A percentile compares a stretch with the other conserved stretches of the same genome.
These are phyloP conservation scores for Pseudomicrostroma phylloplanum DNA, from an alignment of 1,284 basidiomycete genomes.

Conservation along the genomic window DNA sequence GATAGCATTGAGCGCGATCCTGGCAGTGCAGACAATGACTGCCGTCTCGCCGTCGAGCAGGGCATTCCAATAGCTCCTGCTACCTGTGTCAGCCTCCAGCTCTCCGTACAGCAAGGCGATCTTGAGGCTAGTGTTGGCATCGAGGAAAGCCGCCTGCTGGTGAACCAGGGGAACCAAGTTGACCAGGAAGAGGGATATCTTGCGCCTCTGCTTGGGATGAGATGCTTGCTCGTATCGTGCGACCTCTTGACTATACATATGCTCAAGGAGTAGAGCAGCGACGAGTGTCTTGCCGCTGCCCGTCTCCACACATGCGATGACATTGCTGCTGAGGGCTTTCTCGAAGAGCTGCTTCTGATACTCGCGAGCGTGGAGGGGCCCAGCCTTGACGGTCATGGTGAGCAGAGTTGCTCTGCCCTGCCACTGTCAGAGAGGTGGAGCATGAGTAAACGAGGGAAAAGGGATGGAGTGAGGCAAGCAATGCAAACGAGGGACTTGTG, in stretches of 20 bases:
- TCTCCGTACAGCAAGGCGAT: conserved; percentile 30
- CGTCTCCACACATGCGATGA: conserved; percentile 36
- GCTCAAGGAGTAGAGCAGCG: conserved; percentile 30
- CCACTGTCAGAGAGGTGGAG: too few species aligned
- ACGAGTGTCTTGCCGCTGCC: conserved; percentile 43
- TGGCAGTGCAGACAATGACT: conserved; percentile 34
- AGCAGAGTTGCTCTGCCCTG: too few species aligned
- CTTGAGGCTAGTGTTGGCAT: conserved; percentile 21
- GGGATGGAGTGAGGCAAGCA: too few species aligned
- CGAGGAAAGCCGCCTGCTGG: conserved; percentile 34
- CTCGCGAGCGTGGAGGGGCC: not conserved
- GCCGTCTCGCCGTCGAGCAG: conserved; percentile 10
- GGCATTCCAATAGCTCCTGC: not conserved
- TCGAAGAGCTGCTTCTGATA: conserved; percentile 12
- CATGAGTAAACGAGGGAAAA: too few species aligned
- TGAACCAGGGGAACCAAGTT: conserved; percentile 36
- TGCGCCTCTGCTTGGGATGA: not conserved
- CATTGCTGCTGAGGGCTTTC: conserved; percentile 16
- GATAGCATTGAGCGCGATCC: conserved; percentile 30
- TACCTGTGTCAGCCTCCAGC: conserved; percentile 15
- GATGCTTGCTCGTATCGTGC: not conserved
- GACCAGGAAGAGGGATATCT: conserved; percentile 25
- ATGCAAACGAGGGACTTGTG: too few species aligned
- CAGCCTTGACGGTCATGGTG: not conserved
- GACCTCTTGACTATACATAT: conserved; percentile 13